phyloP scores from a whole-genome alignment of 495 filamentous ascomycete species.

The Podospora fimiseda region DNA sequence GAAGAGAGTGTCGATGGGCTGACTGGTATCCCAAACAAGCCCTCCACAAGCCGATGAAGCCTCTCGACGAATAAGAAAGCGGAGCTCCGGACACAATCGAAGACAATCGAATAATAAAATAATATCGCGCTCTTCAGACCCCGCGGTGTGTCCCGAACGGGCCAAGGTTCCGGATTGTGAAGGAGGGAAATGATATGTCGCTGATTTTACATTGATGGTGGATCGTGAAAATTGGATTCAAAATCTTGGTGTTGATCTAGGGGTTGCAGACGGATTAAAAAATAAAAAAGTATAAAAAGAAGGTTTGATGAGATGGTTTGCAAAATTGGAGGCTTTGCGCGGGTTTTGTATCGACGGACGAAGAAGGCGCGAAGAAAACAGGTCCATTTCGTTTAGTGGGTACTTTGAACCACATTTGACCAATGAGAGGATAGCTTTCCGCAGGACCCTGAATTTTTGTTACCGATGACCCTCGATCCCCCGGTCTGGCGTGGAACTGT shows the following conservation, averaged over 20 bases:
- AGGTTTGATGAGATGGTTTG: neutral
- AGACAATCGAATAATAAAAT: constrained; percentile 1
- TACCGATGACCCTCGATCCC: constrained; percentile 21
- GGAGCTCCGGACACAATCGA: constrained; percentile 1
- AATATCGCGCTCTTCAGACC: neutral
- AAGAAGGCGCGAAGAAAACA: neutral
- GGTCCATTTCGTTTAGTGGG: neutral
- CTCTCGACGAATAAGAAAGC: constrained; percentile 1
- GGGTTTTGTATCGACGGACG: neutral
- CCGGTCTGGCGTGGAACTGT: neutral
- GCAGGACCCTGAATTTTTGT: constrained; percentile 18
- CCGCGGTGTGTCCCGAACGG: constrained; percentile 1
- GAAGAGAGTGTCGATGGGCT: neutral
- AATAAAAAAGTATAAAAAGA: neutral
- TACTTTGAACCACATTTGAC: neutral
- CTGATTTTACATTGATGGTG: too few relatives aligned
- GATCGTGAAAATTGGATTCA: neutral
- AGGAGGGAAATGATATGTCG: neutral
- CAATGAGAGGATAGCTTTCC: constrained; percentile 5
- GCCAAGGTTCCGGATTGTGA: neutral
- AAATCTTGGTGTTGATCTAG: neutral
- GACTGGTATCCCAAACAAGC: too few relatives aligned
- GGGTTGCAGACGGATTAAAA: neutral
- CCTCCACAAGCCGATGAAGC: neutral
- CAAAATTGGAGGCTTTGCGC: neutral